Evolutionary conservation across 331 rosid genomes (phyloP).

Genomic region (Cydonia oblonga): DNA sequence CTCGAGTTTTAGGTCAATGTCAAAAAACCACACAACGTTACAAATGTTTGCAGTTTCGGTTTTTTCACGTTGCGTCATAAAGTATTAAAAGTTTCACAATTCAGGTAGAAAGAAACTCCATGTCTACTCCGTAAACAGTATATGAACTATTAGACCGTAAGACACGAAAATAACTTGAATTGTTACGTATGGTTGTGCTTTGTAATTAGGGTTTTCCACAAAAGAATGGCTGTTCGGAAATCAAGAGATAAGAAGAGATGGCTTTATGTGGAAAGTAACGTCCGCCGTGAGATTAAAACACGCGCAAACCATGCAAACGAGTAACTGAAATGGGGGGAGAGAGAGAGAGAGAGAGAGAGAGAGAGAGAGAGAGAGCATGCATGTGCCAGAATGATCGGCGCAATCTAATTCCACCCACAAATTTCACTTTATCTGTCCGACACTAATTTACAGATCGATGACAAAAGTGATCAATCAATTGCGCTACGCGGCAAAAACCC

Average conservation of each 20-base stretch:
- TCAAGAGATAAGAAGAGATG: neutral
- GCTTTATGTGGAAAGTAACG: neutral
- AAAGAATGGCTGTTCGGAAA: neutral
- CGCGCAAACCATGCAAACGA: neutral
- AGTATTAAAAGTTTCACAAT: neutral
- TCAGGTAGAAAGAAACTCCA: neutral
- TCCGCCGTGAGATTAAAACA: neutral
- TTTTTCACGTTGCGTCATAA: neutral
- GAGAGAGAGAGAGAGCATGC: neutral
- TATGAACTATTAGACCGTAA: neutral
- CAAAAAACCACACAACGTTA: neutral
- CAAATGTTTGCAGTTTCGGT: neutral
- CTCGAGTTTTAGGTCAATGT: neutral
- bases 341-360: too few species aligned
- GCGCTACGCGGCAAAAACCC: too few species aligned
- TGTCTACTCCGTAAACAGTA: neutral
- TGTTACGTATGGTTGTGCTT: neutral
- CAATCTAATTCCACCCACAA: conserved; percentile 1
- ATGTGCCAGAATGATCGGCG: conserved; percentile 34
- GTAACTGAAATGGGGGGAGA: neutral
- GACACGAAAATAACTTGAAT: neutral
- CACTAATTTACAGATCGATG: too few species aligned
- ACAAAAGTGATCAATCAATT: too few species aligned
- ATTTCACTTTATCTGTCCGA: too few species aligned
- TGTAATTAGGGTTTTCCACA: neutral